These are phyloP conservation scores for Apiospora rasikravindrae DNA, from an alignment of 2,329 filamentous ascomycete genomes.

Conservation along the genomic window DNA sequence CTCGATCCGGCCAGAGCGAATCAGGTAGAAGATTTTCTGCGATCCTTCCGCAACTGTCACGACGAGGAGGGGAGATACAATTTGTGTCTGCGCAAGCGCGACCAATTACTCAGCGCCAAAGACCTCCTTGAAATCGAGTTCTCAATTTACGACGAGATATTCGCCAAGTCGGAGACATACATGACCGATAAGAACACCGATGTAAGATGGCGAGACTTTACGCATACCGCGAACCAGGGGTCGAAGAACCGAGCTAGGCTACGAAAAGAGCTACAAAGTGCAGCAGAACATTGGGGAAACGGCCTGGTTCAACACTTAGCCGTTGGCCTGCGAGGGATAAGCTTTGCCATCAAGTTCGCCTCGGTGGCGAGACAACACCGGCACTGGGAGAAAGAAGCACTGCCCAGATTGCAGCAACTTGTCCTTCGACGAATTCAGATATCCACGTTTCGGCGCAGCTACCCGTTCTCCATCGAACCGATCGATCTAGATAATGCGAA, in stretches of 20 bases:
- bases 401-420: conserved; percentile 17
- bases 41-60: not conserved
- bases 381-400: conserved; percentile 15
- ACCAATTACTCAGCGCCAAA: conserved; percentile 14
- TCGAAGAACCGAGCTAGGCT: conserved; percentile 13
- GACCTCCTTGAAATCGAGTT: conserved; percentile 15
- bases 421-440: conserved; percentile 13
- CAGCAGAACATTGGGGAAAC: conserved; percentile 13
- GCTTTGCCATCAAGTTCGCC: conserved; percentile 18
- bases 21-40: conserved; percentile 6
- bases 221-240: conserved; percentile 12
- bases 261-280: not conserved
- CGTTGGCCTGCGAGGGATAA: not conserved
- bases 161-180: conserved; percentile 8
- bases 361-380: conserved; percentile 9
- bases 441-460: not conserved
- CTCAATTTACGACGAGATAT: conserved; percentile 11
- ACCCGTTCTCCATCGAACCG: conserved; percentile 16
- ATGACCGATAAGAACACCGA: conserved; percentile 1
- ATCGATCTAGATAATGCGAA: conserved; percentile 18
- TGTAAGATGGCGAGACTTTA: conserved; percentile 17
- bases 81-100: conserved; percentile 13
- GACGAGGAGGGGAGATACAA: conserved; percentile 15
- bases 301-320: conserved; percentile 7
- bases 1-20: not conserved